Conservation (phyloP, 1,139 yeast species). For the Entelexis sorbosivorans region DNA sequence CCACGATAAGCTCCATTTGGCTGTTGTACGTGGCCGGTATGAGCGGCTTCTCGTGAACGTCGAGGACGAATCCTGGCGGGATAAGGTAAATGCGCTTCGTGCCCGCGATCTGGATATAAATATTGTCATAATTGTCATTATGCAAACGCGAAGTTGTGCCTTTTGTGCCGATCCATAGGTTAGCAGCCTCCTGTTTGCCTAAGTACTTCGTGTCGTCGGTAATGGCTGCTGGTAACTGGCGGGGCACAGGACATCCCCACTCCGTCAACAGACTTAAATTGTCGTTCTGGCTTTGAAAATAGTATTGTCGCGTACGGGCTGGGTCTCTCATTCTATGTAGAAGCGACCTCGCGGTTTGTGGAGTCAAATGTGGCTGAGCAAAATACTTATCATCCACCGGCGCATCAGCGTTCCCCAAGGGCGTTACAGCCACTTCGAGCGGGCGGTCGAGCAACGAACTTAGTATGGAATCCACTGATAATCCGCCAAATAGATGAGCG, state of each 20-base stretch:
- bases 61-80: constrained; percentile 31
- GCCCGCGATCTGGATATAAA: constrained; percentile 32
- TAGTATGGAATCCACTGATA: constrained; percentile 2
- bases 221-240: constrained; percentile 21
- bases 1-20: constrained; percentile 12
- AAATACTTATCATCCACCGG: constrained; percentile 28
- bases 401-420: constrained; percentile 34
- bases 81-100: constrained; percentile 30
- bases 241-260: constrained; percentile 18
- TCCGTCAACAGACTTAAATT: constrained; percentile 24
- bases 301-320: constrained; percentile 23
- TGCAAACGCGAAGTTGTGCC: constrained; percentile 33
- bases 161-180: constrained; percentile 34
- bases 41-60: constrained; percentile 27
- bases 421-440: constrained; percentile 32
- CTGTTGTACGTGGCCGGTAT: constrained; percentile 26
- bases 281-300: constrained; percentile 34
- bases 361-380: constrained; percentile 29
- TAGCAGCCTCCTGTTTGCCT: constrained; percentile 32
- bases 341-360: constrained; percentile 26
- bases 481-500: background rate
- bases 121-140: constrained; percentile 34
- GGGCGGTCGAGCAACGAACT: background rate
- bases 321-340: constrained; percentile 20
- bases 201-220: constrained; percentile 25